Evolutionary conservation across 495 filamentous ascomycete species (phyloP).

Genomic region (Eremomyces bilateralis): DNA sequence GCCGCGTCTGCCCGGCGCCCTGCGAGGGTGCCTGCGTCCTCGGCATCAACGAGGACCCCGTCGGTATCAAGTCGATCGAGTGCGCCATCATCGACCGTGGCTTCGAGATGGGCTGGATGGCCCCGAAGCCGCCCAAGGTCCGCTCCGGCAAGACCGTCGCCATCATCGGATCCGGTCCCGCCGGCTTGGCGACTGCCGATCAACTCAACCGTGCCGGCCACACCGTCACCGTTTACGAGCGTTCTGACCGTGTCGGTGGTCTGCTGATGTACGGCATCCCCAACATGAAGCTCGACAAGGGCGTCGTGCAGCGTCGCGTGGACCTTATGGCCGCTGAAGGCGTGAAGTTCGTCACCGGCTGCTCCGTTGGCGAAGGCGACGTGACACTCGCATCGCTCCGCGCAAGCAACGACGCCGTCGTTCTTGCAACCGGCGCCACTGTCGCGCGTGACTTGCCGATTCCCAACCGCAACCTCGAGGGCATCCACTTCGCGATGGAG

Average conservation of each 20-base stretch:
- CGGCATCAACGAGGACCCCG: conserved; percentile 94
- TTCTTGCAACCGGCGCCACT: conserved; percentile 92
- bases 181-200: conserved; percentile 81
- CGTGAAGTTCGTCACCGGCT: conserved; percentile 57
- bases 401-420: conserved; percentile 57
- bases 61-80: conserved; percentile 98
- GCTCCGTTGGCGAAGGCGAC: conserved; percentile 58
- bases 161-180: conserved; percentile 84
- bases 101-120: conserved; percentile 99
- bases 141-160: conserved; percentile 84
- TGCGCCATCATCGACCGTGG: conserved; percentile 98
- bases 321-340: conserved; percentile 94
- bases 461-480: conserved; percentile 70
- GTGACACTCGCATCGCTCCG: conserved; percentile 58
- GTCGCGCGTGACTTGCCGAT: conserved; percentile 93
- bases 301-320: conserved; percentile 83
- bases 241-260: conserved; percentile 79
- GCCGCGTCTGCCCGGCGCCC: conserved; percentile 92
- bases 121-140: conserved; percentile 54
- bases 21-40: conserved; percentile 96
- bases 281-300: conserved; percentile 99
- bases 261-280: conserved; percentile 98
- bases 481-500: conserved; percentile 96
- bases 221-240: conserved; percentile 83
- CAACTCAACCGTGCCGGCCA: conserved; percentile 93